phyloP scores from a whole-genome alignment of 2,329 filamentous ascomycete genomes.

The Dothiorella sarmentorum region DNA sequence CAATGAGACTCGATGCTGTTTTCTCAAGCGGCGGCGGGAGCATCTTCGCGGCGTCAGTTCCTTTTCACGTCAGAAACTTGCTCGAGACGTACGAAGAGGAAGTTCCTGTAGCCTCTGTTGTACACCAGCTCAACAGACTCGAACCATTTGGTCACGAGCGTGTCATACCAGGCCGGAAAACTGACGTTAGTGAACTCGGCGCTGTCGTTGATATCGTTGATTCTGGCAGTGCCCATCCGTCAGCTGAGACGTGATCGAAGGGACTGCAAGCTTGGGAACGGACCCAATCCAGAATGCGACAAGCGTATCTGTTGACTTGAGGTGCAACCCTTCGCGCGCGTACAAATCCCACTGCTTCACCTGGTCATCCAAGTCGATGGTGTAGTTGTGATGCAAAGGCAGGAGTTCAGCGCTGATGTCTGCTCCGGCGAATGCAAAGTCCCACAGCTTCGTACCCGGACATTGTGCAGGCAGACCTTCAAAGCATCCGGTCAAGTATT shows the following conservation, averaged over 20 bases:
- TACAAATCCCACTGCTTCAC: conserved; percentile 48
- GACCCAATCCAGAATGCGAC: conserved; percentile 53
- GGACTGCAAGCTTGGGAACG: conserved; percentile 14
- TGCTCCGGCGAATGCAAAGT: conserved; percentile 55
- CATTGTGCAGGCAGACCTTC: conserved; percentile 46
- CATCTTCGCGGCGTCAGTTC: conserved; percentile 26
- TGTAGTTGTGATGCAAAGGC: conserved; percentile 51
- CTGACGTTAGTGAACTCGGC: conserved; percentile 39
- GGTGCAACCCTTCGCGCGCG: conserved; percentile 29
- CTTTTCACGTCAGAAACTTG: background rate
- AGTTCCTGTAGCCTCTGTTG: conserved; percentile 43
- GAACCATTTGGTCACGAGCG: conserved; percentile 43
- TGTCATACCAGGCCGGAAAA: conserved; percentile 46
- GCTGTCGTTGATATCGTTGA: conserved; percentile 56
- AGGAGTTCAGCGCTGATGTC: conserved; percentile 44
- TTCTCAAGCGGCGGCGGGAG: conserved; percentile 52
- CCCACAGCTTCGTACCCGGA: conserved; percentile 48
- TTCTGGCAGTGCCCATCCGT: conserved; percentile 21
- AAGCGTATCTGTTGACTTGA: conserved; percentile 41
- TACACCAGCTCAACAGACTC: conserved; percentile 35
- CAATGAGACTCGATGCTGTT: conserved; percentile 37
- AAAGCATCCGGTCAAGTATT: conserved; percentile 50
- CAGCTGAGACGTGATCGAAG: background rate
- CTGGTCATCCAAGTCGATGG: conserved; percentile 50
- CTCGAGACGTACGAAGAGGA: conserved; percentile 39